Evolutionary conservation across 2,329 filamentous ascomycete species (phyloP), one percentile per base, ranked within the genome.

Genomic region (Davidsoniella eucalypti): DNA sequence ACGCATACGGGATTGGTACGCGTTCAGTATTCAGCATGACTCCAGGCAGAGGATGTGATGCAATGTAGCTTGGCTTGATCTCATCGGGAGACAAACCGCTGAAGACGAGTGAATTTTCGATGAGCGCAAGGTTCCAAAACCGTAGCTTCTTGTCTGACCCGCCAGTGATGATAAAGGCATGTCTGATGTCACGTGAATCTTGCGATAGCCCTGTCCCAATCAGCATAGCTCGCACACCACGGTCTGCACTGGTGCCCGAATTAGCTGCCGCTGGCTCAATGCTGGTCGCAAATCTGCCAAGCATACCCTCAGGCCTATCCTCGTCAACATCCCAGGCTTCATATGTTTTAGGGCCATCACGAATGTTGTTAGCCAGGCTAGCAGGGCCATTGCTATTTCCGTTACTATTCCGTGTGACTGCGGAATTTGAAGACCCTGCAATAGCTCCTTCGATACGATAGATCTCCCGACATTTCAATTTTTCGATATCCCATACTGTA

Each of bases 401-500:
- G 43, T 12, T 33, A 5, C 5, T 12, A 33, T 33, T 33, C 10
- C 26, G 21, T 12, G 26, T 9, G 26, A 10, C 10, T 10, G 10
- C 10, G 26, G 26, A 8, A 9, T 33, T 33, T 33, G 6, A 10
- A 33, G 26, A 33, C 8, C 26, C 6, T 33, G 26, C 26, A 9
- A 21, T 21, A 21, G 26, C 10, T 4, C 26, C 26, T 33, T 33
- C 74, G 62, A 62, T 82, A 66, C 87, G 80, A 62, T 94, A 94
- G 1, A 95, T 81, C 62, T 96, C 88, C 53, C 86, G 78, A 60
- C 92, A 98, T 43, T 84, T 75, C 6, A 80, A 78, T 65, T 90
- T 93, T 61, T 96, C 90, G 14, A 96, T 71, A 60, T 96, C 92
- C 92, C 92, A 98, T 1, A 94, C 84, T 0, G 87, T 93, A 29